A percentile compares a stretch with the other conserved stretches of the same genome.
phyloP scores from a whole-genome alignment of 306 rosid genomes.

The Prinsepia uniflora region DNA sequence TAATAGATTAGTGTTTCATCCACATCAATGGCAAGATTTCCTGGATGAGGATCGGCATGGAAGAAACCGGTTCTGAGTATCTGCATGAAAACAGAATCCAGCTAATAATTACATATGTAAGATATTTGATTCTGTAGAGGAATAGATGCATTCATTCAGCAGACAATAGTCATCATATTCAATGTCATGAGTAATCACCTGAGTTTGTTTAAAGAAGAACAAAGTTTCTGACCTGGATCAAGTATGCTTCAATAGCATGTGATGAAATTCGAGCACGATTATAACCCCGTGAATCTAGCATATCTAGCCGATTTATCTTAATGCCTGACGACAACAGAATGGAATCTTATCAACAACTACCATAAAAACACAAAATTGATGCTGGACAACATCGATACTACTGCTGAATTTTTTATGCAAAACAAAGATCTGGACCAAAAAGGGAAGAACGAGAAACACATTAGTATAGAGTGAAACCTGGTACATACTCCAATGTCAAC shows the following conservation, averaged over 20 bases:
- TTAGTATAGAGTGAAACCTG: conserved; percentile 65
- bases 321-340: conserved; percentile 44
- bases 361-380: conserved; percentile 13
- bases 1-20: conserved; percentile 82
- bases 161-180: conserved; percentile 2
- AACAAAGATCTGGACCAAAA: conserved; percentile 2
- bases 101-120: conserved; percentile 12
- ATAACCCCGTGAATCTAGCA: conserved; percentile 57
- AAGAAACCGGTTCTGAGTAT: conserved; percentile 90
- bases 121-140: not conserved
- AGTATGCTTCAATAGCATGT: conserved; percentile 81
- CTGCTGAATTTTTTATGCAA: not conserved
- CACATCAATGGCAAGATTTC: conserved; percentile 81
- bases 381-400: not conserved
- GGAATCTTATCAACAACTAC: conserved; percentile 6
- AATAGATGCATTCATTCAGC: conserved; percentile 1
- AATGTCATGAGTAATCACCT: conserved; percentile 14
- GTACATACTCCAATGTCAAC: conserved; percentile 88
- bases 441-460: not conserved
- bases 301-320: conserved; percentile 68
- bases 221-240: conserved; percentile 65
- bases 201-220: conserved; percentile 6
- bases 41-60: conserved; percentile 98
- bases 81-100: conserved; percentile 39
- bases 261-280: conserved; percentile 59